Conservation (phyloP, 805 yeast genomes). For the Maudiozyma serrabonitensis region DNA sequence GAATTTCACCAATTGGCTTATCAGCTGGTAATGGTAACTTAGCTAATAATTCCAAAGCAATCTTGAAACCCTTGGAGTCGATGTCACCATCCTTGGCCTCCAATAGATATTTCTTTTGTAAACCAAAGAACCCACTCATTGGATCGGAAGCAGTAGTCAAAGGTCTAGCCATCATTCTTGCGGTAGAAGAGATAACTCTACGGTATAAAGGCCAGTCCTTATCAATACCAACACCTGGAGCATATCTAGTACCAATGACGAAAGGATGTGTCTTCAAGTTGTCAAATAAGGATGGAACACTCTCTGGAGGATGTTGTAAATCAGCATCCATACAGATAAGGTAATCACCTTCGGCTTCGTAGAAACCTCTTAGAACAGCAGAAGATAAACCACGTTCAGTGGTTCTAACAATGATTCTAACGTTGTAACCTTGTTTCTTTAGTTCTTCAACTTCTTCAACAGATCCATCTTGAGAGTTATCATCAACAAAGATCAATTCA, state of each 20-base stretch:
- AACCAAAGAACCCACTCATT: conserved; percentile 44
- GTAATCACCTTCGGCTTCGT: conserved; percentile 38
- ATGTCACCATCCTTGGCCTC: conserved; percentile 30
- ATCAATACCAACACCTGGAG: conserved; percentile 46
- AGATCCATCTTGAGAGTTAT: conserved; percentile 43
- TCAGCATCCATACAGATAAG: conserved; percentile 46
- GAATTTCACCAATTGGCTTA: conserved; percentile 36
- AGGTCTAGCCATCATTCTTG: conserved; percentile 40
- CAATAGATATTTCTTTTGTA: conserved; percentile 36
- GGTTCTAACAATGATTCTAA: conserved; percentile 40
- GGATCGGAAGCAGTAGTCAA: conserved; percentile 44
- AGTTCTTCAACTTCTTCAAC: conserved; percentile 41
- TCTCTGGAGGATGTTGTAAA: conserved; percentile 45
- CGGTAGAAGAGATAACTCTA: conserved; percentile 40
- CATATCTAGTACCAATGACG: conserved; percentile 42
- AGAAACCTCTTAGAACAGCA: conserved; percentile 41
- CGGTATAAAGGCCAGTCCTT: conserved; percentile 45
- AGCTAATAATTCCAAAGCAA: conserved; percentile 40
- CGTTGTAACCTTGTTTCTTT: conserved; percentile 38
- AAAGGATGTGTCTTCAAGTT: conserved; percentile 35
- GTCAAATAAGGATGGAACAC: conserved; percentile 37
- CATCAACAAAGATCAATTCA: conserved; percentile 43
- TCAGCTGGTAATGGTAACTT: conserved; percentile 35
- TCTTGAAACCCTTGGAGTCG: conserved; percentile 39
- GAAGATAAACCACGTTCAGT: conserved; percentile 42